A percentile compares a stretch with the other conserved stretches of the same genome.
phyloP scores from a whole-genome alignment of 495 filamentous ascomycete genomes.

The Aspergillus diversus region DNA sequence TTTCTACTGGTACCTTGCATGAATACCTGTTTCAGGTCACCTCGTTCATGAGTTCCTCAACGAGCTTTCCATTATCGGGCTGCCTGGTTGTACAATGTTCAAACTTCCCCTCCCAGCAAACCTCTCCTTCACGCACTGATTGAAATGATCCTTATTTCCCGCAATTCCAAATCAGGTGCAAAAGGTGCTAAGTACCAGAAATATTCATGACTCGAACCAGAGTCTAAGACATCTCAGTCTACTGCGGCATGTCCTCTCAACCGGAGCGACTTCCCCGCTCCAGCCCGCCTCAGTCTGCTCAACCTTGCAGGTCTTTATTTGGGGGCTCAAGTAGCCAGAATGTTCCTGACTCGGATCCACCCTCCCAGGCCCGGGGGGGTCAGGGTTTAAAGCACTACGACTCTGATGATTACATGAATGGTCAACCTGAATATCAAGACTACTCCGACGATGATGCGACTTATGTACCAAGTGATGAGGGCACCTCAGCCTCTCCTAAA shows the following conservation, averaged over 20 bases:
- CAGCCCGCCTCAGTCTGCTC: slow-evolving; percentile 40
- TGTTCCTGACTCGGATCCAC: slow-evolving; percentile 20
- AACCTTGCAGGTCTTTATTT: slow-evolving; percentile 40
- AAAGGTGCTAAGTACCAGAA: too few species aligned
- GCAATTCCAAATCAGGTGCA: too few species aligned
- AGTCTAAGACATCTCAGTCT: neutral
- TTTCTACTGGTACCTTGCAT: too few species aligned
- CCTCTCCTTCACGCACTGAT: too few species aligned
- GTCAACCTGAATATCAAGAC: slow-evolving; percentile 18
- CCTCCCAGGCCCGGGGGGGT: slow-evolving; percentile 12
- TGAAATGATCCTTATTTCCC: too few species aligned
- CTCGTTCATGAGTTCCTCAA: too few species aligned
- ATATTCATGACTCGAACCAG: neutral
- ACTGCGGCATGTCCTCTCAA: slow-evolving; percentile 43
- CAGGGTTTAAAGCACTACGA: slow-evolving; percentile 24
- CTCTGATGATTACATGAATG: slow-evolving; percentile 1
- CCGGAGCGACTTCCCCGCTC: slow-evolving; percentile 30
- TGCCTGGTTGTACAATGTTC: too few species aligned
- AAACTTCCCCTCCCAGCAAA: too few species aligned
- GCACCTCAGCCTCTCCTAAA: neutral
- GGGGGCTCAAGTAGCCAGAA: slow-evolving; percentile 35
- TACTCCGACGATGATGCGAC: slow-evolving; percentile 27
- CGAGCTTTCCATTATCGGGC: too few species aligned
- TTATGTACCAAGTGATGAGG: slow-evolving; percentile 29
- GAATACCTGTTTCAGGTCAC: too few species aligned